Conservation (phyloP, 2,329 filamentous ascomycete genomes). For the Fusarium mundagurra region DNA sequence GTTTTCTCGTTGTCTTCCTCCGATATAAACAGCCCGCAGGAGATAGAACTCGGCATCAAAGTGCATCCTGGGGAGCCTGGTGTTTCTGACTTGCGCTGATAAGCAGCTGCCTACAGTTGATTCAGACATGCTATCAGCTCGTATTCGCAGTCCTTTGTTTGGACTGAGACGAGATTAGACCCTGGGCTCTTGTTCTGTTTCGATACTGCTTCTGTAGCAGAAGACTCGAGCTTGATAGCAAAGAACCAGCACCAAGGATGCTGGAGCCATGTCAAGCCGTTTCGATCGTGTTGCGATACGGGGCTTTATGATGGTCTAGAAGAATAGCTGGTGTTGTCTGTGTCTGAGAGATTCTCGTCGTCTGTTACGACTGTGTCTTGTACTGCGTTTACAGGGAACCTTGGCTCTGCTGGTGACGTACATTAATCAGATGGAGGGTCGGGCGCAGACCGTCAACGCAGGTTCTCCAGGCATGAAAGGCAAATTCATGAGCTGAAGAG, state of each 20-base stretch:
- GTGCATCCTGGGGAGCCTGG: not conserved
- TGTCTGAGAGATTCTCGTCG: rapidly evolving
- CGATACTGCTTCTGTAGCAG: too few relatives aligned
- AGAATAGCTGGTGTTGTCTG: rapidly evolving
- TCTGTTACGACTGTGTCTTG: not conserved
- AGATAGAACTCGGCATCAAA: not conserved
- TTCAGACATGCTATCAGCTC: too few relatives aligned
- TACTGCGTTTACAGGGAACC: not conserved
- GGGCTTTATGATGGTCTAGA: rapidly evolving
- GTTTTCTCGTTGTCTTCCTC: not conserved
- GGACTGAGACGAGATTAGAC: rapidly evolving
- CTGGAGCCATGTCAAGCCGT: not conserved
- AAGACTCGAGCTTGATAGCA: rapidly evolving
- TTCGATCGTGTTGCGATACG: rapidly evolving
- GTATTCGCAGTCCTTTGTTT: too few relatives aligned
- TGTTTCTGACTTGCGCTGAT: too few relatives aligned
- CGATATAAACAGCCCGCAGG: rapidly evolving
- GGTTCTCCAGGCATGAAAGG: rapidly evolving
- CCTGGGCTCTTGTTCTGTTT: too few relatives aligned
- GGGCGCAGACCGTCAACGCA: not conserved
- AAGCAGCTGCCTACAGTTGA: too few relatives aligned
- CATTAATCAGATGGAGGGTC: rapidly evolving
- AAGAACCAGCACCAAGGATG: not conserved
- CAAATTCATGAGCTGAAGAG: not conserved
- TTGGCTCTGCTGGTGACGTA: not conserved